A percentile compares a stretch with the other conserved stretches of the same genome.
Evolutionary conservation across 495 filamentous ascomycete genomes (phyloP).

Genomic region (Aspergillus haitiensis): DNA sequence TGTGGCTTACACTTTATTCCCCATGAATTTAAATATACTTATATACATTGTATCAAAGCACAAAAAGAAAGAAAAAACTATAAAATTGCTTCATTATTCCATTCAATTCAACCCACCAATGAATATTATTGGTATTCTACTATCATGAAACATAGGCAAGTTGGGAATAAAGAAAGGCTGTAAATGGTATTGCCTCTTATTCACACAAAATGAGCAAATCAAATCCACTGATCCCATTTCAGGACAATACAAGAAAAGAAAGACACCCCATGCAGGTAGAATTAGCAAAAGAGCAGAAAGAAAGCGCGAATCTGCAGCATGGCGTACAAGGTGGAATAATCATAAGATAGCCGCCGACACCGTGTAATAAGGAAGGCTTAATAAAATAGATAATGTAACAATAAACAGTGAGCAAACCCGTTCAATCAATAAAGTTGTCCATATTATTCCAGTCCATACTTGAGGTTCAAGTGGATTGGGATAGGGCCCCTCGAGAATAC

Average conservation of each 20-base stretch:
- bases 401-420: not conserved
- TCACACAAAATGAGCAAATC: not conserved
- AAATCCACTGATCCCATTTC: not conserved
- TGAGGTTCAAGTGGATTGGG: not conserved
- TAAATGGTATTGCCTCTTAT: not conserved
- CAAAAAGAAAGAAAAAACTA: too few relatives aligned
- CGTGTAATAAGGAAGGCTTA: not conserved
- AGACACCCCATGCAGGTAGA: not conserved
- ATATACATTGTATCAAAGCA: not conserved
- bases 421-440: not conserved
- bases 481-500: not conserved
- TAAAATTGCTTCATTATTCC: too few relatives aligned
- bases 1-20: too few relatives aligned
- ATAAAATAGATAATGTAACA: not conserved
- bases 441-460: not conserved
- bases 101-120: too few relatives aligned
- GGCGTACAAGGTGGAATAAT: not conserved
- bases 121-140: too few relatives aligned
- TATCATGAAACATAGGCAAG: not conserved
- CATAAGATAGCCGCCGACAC: not conserved
- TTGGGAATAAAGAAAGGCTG: not conserved
- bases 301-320: not conserved
- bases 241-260: not conserved
- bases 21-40: not conserved
- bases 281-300: not conserved